Evolutionary conservation across 306 rosid genomes (phyloP).

Genomic region (Gillenia trifoliata): DNA sequence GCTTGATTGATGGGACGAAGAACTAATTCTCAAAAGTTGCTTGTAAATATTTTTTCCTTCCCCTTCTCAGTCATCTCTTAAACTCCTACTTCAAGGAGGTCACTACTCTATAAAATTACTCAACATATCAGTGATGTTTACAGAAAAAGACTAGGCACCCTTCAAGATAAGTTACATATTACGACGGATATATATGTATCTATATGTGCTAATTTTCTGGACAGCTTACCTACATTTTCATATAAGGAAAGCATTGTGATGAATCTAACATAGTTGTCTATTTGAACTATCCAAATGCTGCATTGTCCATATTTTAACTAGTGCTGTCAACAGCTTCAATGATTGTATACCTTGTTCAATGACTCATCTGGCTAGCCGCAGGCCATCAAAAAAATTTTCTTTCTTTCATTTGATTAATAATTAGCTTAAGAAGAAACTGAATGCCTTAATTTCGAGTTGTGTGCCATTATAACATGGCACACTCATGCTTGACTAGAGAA

Average conservation of each 20-base stretch:
- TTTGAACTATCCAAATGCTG: constrained; percentile 10
- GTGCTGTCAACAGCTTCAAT: constrained; percentile 16
- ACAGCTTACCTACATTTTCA: constrained; percentile 50
- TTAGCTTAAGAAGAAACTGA: background rate
- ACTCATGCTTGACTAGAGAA: background rate
- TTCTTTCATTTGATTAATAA: background rate
- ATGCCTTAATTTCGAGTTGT: background rate
- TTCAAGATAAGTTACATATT: constrained; percentile 33
- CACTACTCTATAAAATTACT: background rate
- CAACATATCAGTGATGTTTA: constrained; percentile 15
- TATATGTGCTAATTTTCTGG: constrained; percentile 25
- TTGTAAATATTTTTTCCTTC: background rate
- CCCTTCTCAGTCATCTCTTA: background rate
- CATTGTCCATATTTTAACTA: background rate
- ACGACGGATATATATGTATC: background rate
- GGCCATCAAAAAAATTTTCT: background rate
- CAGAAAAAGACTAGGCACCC: constrained; percentile 69
- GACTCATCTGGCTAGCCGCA: background rate
- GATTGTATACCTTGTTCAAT: background rate
- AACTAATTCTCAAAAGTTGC: background rate
- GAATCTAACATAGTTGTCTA: constrained; percentile 18
- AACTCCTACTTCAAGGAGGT: constrained; percentile 7
- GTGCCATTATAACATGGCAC: background rate
- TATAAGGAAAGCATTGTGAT: constrained; percentile 24
- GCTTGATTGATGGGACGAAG: constrained; percentile 1